phyloP scores from a whole-genome alignment of 257 asterid species.

The Gentiana macrophylla region DNA sequence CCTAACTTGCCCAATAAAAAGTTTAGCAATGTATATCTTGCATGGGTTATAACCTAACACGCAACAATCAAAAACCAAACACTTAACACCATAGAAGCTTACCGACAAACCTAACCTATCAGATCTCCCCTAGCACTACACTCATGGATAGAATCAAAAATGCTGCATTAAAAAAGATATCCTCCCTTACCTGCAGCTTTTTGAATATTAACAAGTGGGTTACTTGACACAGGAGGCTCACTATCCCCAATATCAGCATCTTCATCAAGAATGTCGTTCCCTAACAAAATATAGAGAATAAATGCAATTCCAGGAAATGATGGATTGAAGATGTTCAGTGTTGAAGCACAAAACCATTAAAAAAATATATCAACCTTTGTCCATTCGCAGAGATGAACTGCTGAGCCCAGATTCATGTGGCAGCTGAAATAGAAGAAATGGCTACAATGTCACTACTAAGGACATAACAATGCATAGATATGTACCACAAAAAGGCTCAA shows the following conservation, averaged over 20 bases:
- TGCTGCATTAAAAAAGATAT: too few species aligned
- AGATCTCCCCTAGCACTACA: slow-evolving; percentile 35
- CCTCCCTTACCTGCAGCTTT: slow-evolving; percentile 33
- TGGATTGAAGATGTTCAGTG: slow-evolving; percentile 1
- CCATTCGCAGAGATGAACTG: slow-evolving; percentile 75
- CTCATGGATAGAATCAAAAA: slow-evolving; percentile 12
- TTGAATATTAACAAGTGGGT: slow-evolving; percentile 54
- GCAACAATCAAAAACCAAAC: neutral
- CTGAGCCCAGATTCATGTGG: slow-evolving; percentile 81
- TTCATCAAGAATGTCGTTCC: slow-evolving; percentile 49
- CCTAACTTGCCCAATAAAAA: too few species aligned
- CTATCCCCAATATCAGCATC: slow-evolving; percentile 77
- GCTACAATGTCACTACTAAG: slow-evolving; percentile 4
- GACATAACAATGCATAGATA: neutral
- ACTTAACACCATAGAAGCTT: neutral
- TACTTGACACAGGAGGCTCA: slow-evolving; percentile 72
- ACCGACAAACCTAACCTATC: slow-evolving; percentile 14
- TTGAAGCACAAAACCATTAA: slow-evolving; percentile 9
- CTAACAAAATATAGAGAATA: slow-evolving; percentile 24
- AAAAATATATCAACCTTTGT: slow-evolving; percentile 50
- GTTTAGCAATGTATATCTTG: too few species aligned
- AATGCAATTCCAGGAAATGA: slow-evolving; percentile 1
- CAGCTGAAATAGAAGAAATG: slow-evolving; percentile 40
- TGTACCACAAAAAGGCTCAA: too few species aligned
- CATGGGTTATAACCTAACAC: neutral